Evolutionary conservation across 257 asterid genomes (phyloP).

Genomic region (Solanum sparsipilum): DNA sequence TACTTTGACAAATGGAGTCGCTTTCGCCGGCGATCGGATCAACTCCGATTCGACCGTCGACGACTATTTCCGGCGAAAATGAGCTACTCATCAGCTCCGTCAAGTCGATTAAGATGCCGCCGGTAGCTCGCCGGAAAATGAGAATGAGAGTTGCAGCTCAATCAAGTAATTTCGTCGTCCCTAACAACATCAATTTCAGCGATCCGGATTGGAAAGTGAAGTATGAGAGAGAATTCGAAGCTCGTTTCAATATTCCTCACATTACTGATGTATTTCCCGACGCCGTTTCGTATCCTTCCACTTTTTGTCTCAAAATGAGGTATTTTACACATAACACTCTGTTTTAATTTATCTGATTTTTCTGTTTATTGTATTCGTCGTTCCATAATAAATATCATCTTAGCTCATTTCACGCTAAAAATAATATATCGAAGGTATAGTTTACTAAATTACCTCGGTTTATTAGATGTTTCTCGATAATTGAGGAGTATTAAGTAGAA

Average conservation of each 20-base stretch:
- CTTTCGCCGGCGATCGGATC: constrained; percentile 46
- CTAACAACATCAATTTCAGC: constrained; percentile 25
- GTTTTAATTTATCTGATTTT: background rate
- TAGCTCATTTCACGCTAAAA: background rate
- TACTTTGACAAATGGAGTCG: constrained; percentile 27
- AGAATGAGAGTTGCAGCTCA: background rate
- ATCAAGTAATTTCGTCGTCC: background rate
- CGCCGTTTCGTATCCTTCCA: constrained; percentile 60
- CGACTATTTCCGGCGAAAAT: background rate
- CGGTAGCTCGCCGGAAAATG: constrained; percentile 6
- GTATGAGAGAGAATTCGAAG: constrained; percentile 54
- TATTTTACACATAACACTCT: background rate
- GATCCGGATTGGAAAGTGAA: constrained; percentile 75
- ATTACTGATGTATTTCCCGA: constrained; percentile 42
- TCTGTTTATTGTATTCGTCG: background rate
- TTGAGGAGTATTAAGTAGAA: background rate
- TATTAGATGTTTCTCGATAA: background rate
- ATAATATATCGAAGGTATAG: background rate
- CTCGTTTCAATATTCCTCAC: constrained; percentile 66
- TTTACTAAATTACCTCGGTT: background rate
- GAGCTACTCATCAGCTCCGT: background rate
- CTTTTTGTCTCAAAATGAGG: constrained; percentile 85
- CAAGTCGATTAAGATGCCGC: background rate
- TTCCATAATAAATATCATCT: background rate
- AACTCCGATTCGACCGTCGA: constrained; percentile 9